Evolutionary conservation across 2,329 filamentous ascomycete species (phyloP), one percentile per base, ranked within the genome.

Genomic region (Davidsoniella eucalypti): DNA sequence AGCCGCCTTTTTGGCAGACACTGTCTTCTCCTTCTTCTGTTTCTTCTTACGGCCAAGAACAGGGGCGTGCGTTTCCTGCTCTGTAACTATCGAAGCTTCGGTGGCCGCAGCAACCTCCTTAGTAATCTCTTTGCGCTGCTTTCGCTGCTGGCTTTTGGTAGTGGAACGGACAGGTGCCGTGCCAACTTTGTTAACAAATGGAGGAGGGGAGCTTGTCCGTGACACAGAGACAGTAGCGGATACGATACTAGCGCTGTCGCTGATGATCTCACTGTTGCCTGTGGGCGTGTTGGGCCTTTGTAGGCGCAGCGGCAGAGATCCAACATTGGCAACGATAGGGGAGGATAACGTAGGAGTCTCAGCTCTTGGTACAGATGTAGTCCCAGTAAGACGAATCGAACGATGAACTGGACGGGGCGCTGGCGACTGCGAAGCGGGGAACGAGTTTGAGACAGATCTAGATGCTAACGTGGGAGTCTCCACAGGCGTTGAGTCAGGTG

Each of bases 1-100:
- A 33, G 5, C 26, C 26, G 6, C 2, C 10, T 43, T 43, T 43
- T 43, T 43, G 17, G 18, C n/a, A 25, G 17, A 23, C 18, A 21
- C 40, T 25, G 9, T 1, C 58, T 76, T 80, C 57, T 82, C 78
- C 65, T 87, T 90, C 69, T 84, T 87, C 61, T 84, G 77, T 66
- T 90, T 92, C 70, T 87, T 90, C 69, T 87, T 87, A 48, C 85
- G 76, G 33, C 83, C 83, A 45, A 87, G 62, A 39, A 93, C 82
- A 0, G 86, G 85, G 6, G 78, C 85, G 56, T 76, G 73, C 14
- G n/a, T 46, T 55, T 77, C 73, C 47, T 75, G 69, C 10, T 70
- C 63, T 52, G 80, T 78, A 12, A 65, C 58, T 45, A 70, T 69
- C 55, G 73, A 58, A 1, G 65, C 57, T 54, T 76, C 74, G 2